Evolutionary conservation across 768 basidiomycete genomes (phyloP).

Genomic region (Saitozyma sp.): DNA sequence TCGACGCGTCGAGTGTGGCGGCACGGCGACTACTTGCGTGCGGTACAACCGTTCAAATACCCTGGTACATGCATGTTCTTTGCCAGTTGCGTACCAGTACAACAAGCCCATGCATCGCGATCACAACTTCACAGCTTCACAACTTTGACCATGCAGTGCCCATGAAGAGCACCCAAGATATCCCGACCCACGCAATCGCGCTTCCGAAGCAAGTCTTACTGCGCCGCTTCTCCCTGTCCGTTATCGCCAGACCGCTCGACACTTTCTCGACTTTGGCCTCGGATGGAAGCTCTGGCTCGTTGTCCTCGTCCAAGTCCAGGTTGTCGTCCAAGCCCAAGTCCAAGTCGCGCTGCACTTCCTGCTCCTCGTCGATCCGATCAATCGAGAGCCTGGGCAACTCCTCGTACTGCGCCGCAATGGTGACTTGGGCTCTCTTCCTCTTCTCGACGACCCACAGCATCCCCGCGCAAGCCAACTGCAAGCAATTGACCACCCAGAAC

Average conservation of each 20-base stretch:
- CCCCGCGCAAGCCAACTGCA: conserved; percentile 14
- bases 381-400: conserved; percentile 7
- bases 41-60: no score
- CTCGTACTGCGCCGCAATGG: conserved; percentile 10
- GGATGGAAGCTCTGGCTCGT: neutral
- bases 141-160: conserved; percentile 9
- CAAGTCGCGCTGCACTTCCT: neutral
- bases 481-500: conserved; percentile 26
- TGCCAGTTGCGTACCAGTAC: no score
- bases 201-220: conserved; percentile 6
- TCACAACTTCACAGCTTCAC: neutral
- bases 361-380: neutral
- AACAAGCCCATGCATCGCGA: no score
- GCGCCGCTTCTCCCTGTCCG: conserved; percentile 12
- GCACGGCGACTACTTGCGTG: no score
- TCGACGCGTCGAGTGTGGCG: no score
- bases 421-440: neutral
- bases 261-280: neutral
- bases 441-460: conserved; percentile 20
- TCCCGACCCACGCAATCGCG: conserved; percentile 18
- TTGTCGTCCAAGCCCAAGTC: neutral
- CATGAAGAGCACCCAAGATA: conserved; percentile 27
- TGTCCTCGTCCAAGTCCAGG: no score
- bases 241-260: conserved; percentile 11
- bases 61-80: no score